Percentiles rank a stretch among this genome's conserved stretches.
phyloP scores from a whole-genome alignment of 768 basidiomycete species.

The Suillus tomentosus region DNA sequence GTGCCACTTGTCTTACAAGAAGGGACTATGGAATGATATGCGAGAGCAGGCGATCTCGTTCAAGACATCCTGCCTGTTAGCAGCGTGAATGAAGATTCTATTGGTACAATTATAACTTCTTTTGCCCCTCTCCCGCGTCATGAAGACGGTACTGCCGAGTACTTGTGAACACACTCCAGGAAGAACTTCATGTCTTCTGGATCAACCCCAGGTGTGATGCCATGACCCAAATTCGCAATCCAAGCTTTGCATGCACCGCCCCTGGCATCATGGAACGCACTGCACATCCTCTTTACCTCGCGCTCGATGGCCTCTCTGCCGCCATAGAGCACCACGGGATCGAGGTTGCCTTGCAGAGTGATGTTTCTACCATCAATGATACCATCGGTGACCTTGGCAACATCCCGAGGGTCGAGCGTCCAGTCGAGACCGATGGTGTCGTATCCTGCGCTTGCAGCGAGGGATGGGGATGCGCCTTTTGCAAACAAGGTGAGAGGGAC shows the following conservation, averaged over 20 bases:
- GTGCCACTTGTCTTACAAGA: not conserved
- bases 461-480: constrained; percentile 85
- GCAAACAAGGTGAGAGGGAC: constrained; percentile 92
- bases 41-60: constrained; percentile 1
- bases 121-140: not conserved
- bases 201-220: constrained; percentile 94
- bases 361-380: constrained; percentile 38
- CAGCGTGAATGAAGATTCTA: not conserved
- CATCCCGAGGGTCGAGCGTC: constrained; percentile 78
- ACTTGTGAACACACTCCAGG: constrained; percentile 86
- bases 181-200: constrained; percentile 93
- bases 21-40: constrained; percentile 9
- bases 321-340: constrained; percentile 85
- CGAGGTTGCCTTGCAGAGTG: constrained; percentile 90
- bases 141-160: constrained; percentile 45
- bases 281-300: constrained; percentile 81
- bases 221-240: constrained; percentile 97
- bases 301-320: constrained; percentile 84
- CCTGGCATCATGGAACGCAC: constrained; percentile 63
- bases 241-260: constrained; percentile 64
- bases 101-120: constrained; percentile 2
- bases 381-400: constrained; percentile 38
- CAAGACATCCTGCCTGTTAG: no score
- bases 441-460: constrained; percentile 73
- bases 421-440: constrained; percentile 92